These are phyloP conservation scores for Apiospora pterosperma DNA, from an alignment of 2,329 filamentous ascomycete species.

Conservation along the genomic window DNA sequence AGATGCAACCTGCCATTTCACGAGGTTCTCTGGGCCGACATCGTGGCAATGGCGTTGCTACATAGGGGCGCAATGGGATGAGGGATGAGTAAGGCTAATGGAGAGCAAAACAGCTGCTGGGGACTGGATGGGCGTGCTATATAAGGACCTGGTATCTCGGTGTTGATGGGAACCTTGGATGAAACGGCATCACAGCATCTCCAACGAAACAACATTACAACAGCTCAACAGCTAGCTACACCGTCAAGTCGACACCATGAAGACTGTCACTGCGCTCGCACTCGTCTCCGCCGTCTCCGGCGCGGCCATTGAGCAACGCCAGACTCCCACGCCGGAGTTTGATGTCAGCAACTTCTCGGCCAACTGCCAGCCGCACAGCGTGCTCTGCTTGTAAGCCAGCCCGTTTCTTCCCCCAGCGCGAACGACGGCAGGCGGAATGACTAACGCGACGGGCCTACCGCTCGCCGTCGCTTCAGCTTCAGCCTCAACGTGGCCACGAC, in stretches of 20 bases:
- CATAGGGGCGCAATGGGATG: background rate
- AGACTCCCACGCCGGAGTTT: background rate
- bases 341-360: background rate
- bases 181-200: background rate
- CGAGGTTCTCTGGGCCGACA: background rate
- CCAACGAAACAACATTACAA: background rate
- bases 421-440: background rate
- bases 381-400: constrained; percentile 1
- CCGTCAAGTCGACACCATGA: background rate
- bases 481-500: background rate
- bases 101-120: background rate
- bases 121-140: background rate
- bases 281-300: constrained; percentile 2
- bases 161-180: background rate
- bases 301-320: background rate
- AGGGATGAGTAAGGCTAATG: background rate
- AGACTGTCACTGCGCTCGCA: background rate
- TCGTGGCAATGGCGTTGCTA: background rate
- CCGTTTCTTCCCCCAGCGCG: background rate
- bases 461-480: too few relatives aligned
- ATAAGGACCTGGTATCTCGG: background rate
- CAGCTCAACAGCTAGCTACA: background rate
- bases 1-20: background rate
- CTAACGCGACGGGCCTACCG: background rate
- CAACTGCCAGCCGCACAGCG: constrained; percentile 3